Evolutionary conservation across 2,329 filamentous ascomycete genomes (phyloP).

Genomic region (Aspergillus sp.): DNA sequence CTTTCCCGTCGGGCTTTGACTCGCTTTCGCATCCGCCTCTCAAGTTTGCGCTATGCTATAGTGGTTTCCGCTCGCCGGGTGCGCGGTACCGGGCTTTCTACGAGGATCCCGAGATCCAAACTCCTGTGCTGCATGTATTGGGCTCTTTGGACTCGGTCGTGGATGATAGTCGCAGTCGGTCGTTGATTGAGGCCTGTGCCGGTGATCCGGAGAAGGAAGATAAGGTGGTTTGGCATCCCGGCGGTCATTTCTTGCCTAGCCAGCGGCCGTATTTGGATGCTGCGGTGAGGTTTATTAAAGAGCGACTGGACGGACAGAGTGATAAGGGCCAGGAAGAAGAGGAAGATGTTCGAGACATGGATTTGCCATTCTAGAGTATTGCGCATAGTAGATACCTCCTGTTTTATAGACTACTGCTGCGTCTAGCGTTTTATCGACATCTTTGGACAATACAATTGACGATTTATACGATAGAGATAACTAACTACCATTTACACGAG

Average conservation of each 20-base stretch:
- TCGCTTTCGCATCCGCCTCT: constrained; percentile 47
- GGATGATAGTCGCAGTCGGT: constrained; percentile 66
- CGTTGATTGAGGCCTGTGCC: constrained; percentile 62
- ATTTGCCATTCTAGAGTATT: constrained; percentile 53
- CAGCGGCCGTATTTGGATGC: constrained; percentile 76
- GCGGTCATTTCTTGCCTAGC: constrained; percentile 84
- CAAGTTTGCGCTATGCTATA: constrained; percentile 72
- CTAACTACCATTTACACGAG: neutral
- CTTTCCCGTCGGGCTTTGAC: constrained; percentile 49
- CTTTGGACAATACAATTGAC: neutral
- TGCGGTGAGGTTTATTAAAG: constrained; percentile 66
- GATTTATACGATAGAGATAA: constrained; percentile 1
- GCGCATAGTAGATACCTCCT: constrained; percentile 1
- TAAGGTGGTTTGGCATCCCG: constrained; percentile 68
- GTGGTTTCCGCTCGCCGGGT: constrained; percentile 66
- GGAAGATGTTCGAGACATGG: constrained; percentile 63
- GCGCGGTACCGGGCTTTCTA: constrained; percentile 64
- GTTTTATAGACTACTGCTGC: constrained; percentile 3
- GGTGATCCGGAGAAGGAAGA: constrained; percentile 47
- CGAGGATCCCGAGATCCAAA: constrained; percentile 64
- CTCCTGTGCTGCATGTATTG: constrained; percentile 75
- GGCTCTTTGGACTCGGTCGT: constrained; percentile 85
- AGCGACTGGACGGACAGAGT: constrained; percentile 38
- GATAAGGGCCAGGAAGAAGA: constrained; percentile 46
- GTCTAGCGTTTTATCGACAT: neutral